A percentile compares a stretch with the other conserved stretches of the same genome.
These are phyloP conservation scores for Artemisia annua DNA, from an alignment of 129 eudicot genomes.

Conservation along the genomic window DNA sequence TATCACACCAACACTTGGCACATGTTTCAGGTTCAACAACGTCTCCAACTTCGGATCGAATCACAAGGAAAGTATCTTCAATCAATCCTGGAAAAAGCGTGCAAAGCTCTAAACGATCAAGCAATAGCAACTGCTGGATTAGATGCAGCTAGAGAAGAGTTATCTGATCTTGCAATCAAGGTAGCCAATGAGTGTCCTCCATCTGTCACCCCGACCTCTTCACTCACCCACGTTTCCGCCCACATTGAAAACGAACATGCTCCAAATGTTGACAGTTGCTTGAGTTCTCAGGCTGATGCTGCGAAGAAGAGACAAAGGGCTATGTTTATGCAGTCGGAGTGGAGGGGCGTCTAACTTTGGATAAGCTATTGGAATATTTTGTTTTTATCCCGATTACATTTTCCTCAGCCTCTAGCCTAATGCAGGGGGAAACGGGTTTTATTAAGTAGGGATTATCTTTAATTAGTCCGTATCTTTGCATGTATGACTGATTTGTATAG, in stretches of 20 bases:
- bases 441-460: slow-evolving; percentile 28
- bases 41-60: slow-evolving; percentile 65
- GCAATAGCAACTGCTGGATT: slow-evolving; percentile 45
- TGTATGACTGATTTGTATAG: slow-evolving; percentile 14
- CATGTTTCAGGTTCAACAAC: slow-evolving; percentile 61
- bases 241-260: slow-evolving; percentile 12
- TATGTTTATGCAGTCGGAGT: slow-evolving; percentile 47
- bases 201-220: slow-evolving; percentile 37
- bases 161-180: slow-evolving; percentile 57
- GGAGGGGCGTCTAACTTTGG: slow-evolving; percentile 61
- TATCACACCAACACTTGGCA: background rate
- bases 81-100: slow-evolving; percentile 72
- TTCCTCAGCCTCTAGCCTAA: slow-evolving; percentile 3
- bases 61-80: slow-evolving; percentile 77
- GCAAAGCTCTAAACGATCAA: slow-evolving; percentile 52
- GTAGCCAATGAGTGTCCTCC: slow-evolving; percentile 41
- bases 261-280: slow-evolving; percentile 37
- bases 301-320: slow-evolving; percentile 63
- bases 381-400: slow-evolving; percentile 17
- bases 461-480: slow-evolving; percentile 8
- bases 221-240: slow-evolving; percentile 33
- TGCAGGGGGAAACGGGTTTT: slow-evolving; percentile 18
- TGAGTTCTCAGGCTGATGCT: slow-evolving; percentile 48
- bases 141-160: slow-evolving; percentile 57
- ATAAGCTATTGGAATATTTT: slow-evolving; percentile 21